A percentile compares a stretch with the other conserved stretches of the same genome.
Evolutionary conservation across 2,329 filamentous ascomycete species (phyloP).

Genomic region (Ciborinia camelliae): DNA sequence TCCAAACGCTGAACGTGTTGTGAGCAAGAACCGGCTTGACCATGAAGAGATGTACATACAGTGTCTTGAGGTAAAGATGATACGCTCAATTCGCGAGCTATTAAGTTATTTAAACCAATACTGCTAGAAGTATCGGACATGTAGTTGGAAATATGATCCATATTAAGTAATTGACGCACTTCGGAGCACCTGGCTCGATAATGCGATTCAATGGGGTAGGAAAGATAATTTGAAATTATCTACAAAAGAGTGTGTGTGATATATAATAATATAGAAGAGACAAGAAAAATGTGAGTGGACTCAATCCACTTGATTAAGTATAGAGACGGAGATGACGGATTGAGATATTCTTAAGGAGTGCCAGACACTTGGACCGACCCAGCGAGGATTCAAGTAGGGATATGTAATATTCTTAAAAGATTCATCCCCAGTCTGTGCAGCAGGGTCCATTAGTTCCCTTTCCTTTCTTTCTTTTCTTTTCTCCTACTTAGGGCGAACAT

Average conservation of each 20-base stretch:
- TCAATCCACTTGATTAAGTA: conserved; percentile 25
- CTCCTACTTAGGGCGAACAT: conserved; percentile 17
- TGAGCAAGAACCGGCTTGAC: conserved; percentile 19
- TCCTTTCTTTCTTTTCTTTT: background rate
- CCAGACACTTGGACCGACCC: conserved; percentile 27
- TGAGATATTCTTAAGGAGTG: conserved; percentile 28
- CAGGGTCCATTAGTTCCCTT: conserved; percentile 21
- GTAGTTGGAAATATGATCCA: conserved; percentile 17
- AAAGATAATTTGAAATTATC: conserved; percentile 13
- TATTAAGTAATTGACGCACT: conserved; percentile 21
- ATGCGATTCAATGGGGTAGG: conserved; percentile 19
- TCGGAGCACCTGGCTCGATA: conserved; percentile 26
- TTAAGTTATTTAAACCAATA: conserved; percentile 33
- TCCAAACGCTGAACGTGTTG: conserved; percentile 28
- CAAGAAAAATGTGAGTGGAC: conserved; percentile 23
- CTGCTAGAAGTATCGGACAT: conserved; percentile 15
- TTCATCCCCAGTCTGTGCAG: conserved; percentile 22
- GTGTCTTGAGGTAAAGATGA: conserved; percentile 42
- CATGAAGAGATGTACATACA: conserved; percentile 27
- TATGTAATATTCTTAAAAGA: conserved; percentile 23
- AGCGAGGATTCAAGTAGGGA: conserved; percentile 23
- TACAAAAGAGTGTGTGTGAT: conserved; percentile 12
- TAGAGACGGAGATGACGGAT: conserved; percentile 21
- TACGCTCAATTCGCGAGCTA: conserved; percentile 14
- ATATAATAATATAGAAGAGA: conserved; percentile 17